Percentiles rank a stretch among this genome's conserved stretches.
Conservation (phyloP, 2,329 filamentous ascomycete genomes). For the Beauveria scarabaeidicola region DNA sequence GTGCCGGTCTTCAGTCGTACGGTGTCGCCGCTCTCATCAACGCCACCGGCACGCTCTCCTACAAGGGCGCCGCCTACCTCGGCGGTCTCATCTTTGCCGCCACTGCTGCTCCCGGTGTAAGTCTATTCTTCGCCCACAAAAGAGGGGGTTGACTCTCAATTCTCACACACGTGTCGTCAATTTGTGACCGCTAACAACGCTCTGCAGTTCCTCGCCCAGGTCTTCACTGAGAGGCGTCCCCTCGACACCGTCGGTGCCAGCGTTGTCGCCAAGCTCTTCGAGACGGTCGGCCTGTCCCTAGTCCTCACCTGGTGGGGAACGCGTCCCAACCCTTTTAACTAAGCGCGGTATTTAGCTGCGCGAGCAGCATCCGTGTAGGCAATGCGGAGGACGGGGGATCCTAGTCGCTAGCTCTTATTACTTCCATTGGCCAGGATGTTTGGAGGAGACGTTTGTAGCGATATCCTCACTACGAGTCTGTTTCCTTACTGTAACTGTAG, state of each 20-base stretch:
- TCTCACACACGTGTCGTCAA: too few species aligned
- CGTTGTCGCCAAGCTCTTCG: conserved; percentile 74
- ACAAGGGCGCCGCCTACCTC: conserved; percentile 95
- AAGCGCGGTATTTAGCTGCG: conserved; percentile 25
- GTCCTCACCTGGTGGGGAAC: conserved; percentile 98
- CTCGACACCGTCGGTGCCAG: conserved; percentile 84
- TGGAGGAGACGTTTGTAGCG: background rate
- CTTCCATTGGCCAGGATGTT: background rate
- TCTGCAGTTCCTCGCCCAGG: conserved; percentile 68
- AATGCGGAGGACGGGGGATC: background rate
- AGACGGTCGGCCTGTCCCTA: conserved; percentile 84
- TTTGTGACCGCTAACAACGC: conserved; percentile 11
- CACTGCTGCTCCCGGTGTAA: conserved; percentile 76
- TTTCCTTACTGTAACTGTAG: conserved; percentile 9
- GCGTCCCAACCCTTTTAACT: conserved; percentile 84
- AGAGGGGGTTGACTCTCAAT: background rate
- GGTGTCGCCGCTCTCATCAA: conserved; percentile 88
- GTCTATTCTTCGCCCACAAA: conserved; percentile 25
- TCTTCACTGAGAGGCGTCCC: conserved; percentile 86
- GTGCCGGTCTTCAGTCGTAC: conserved; percentile 82
- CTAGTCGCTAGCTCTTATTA: background rate
- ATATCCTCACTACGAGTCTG: background rate
- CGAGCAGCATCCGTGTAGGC: conserved; percentile 2
- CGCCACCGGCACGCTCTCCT: conserved; percentile 86
- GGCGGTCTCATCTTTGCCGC: conserved; percentile 87